These are phyloP conservation scores for Mycena belliarum DNA, from an alignment of 768 basidiomycete species.

Conservation along the genomic window DNA sequence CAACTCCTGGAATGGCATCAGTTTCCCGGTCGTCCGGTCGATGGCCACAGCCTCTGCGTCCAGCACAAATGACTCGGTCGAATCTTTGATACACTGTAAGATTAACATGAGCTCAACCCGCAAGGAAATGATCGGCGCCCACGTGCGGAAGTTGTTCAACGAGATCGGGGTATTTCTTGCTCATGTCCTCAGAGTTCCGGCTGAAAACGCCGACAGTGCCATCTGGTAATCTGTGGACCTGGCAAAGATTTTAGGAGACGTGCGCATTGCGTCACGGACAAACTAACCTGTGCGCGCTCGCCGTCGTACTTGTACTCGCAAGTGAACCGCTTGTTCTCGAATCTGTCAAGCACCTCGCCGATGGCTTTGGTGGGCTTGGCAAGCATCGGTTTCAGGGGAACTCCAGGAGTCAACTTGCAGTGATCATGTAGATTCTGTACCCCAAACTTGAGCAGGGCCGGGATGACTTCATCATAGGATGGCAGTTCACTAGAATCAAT, in stretches of 20 bases:
- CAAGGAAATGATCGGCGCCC: constrained; percentile 16
- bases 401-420: constrained; percentile 93
- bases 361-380: constrained; percentile 99
- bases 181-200: constrained; percentile 99
- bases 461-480: constrained; percentile 88
- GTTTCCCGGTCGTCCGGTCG: constrained; percentile 76
- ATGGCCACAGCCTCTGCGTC: constrained; percentile 98
- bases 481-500: constrained; percentile 79
- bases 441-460: constrained; percentile 81
- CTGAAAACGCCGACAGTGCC: constrained; percentile 92
- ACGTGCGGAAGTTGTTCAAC: constrained; percentile 90
- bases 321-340: constrained; percentile 93
- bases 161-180: constrained; percentile 98
- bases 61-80: constrained; percentile 87
- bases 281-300: constrained; percentile 84
- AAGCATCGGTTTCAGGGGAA: constrained; percentile 97
- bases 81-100: constrained; percentile 78
- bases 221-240: constrained; percentile 84
- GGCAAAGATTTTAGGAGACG: background rate
- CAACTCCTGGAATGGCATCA: constrained; percentile 98
- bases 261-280: background rate
- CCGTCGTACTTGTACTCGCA: constrained; percentile 99
- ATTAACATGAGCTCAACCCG: background rate
- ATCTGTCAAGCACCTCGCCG: constrained; percentile 93
- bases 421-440: constrained; percentile 64